A percentile compares a stretch with the other conserved stretches of the same genome.
These are phyloP conservation scores for Plantago coronopus DNA, from an alignment of 305 asterid genomes.

Conservation along the genomic window DNA sequence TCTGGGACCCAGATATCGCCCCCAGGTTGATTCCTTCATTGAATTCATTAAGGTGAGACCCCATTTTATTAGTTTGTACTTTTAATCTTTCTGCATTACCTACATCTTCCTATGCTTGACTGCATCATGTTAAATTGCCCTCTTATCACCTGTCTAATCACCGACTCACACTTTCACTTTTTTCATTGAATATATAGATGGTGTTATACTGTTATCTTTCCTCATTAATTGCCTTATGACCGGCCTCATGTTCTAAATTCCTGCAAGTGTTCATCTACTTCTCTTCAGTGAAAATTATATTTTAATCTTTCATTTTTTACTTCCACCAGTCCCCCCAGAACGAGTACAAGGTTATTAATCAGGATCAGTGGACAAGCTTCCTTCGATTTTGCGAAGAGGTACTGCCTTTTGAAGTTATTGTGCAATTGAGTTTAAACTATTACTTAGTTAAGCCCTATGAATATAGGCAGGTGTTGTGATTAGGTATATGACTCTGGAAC, in stretches of 20 bases:
- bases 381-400: conserved; percentile 83
- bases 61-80: neutral
- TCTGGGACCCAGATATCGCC: conserved; percentile 47
- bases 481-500: neutral
- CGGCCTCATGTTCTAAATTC: neutral
- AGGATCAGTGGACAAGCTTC: conserved; percentile 94
- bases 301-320: conserved; percentile 15
- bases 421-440: neutral
- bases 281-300: neutral
- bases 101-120: neutral
- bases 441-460: neutral
- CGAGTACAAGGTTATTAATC: conserved; percentile 75
- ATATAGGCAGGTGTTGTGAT: too few relatives aligned
- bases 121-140: too few relatives aligned
- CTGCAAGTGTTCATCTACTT: neutral
- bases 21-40: conserved; percentile 55
- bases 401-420: conserved; percentile 2
- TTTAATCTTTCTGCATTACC: conserved; percentile 6
- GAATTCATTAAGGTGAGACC: conserved; percentile 56
- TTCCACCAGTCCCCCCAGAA: conserved; percentile 51
- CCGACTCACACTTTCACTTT: conserved; percentile 1
- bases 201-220: neutral
- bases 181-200: neutral
- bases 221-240: conserved; percentile 2
- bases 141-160: too few relatives aligned